phyloP scores from a whole-genome alignment of 225 moss, liverwort and hornwort genomes.

The Straminergon stramineum region DNA sequence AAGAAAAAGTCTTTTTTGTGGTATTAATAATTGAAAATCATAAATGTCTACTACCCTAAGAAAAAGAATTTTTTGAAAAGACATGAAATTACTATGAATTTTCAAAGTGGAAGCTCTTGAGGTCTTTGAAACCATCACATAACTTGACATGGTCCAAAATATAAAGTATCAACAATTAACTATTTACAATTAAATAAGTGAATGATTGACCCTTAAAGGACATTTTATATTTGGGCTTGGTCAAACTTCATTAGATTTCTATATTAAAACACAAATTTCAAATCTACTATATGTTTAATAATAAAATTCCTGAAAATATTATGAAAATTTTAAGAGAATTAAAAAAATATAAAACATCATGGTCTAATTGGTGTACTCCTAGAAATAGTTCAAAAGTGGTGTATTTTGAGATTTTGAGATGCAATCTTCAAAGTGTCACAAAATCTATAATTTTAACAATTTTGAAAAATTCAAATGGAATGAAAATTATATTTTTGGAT shows the following conservation, averaged over 20 bases:
- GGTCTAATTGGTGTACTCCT: background rate
- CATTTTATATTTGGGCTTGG: background rate
- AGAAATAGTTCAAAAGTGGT: background rate
- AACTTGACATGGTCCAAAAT: background rate
- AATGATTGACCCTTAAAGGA: background rate
- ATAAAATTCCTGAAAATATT: too few relatives aligned
- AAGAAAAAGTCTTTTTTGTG: background rate
- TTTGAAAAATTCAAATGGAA: background rate
- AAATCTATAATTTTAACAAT: background rate
- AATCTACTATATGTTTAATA: too few relatives aligned
- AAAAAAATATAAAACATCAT: background rate
- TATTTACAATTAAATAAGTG: background rate
- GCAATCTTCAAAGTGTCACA: background rate
- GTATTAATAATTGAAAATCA: background rate
- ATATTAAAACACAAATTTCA: background rate
- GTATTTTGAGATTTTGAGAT: background rate
- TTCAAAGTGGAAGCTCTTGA: accelerated
- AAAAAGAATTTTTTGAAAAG: background rate
- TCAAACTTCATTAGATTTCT: background rate
- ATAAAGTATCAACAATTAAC: background rate
- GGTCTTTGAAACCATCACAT: background rate
- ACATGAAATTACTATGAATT: background rate
- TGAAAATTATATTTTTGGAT: background rate
- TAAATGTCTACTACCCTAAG: too few relatives aligned
- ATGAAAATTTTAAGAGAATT: accelerated